Evolutionary conservation across 1,284 basidiomycete species (phyloP).

Genomic region (Austroboletus olivaceoglutinosus): DNA sequence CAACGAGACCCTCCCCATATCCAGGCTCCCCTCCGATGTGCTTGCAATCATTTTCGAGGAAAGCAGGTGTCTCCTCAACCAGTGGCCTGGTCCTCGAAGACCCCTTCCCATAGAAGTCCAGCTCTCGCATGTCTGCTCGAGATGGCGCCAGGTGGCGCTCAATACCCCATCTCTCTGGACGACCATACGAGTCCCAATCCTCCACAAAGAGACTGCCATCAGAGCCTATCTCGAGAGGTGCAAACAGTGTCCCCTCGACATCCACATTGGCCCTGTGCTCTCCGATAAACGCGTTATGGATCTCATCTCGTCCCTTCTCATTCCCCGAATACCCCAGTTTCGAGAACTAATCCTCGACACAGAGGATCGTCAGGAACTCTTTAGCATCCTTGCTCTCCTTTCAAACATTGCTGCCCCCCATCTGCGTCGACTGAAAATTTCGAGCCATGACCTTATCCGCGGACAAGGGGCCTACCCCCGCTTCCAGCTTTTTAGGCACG

Average conservation of each 20-base stretch:
- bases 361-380: slow-evolving; percentile 32
- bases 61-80: slow-evolving; percentile 27
- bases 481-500: slow-evolving; percentile 28
- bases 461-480: slow-evolving; percentile 30
- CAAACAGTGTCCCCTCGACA: slow-evolving; percentile 31
- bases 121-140: slow-evolving; percentile 32
- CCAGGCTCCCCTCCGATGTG: slow-evolving; percentile 31
- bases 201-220: slow-evolving; percentile 31
- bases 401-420: slow-evolving; percentile 23
- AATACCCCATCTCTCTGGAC: slow-evolving; percentile 33
- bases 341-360: slow-evolving; percentile 33
- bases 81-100: slow-evolving; percentile 29
- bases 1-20: slow-evolving; percentile 31
- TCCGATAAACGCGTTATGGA: slow-evolving; percentile 27
- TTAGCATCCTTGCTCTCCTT: slow-evolving; percentile 23
- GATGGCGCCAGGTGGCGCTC: slow-evolving; percentile 34
- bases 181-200: slow-evolving; percentile 32
- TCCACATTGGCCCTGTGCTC: slow-evolving; percentile 30
- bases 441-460: slow-evolving; percentile 23
- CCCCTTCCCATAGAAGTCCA: slow-evolving; percentile 34
- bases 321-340: slow-evolving; percentile 32
- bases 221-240: slow-evolving; percentile 28
- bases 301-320: slow-evolving; percentile 25
- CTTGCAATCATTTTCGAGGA: slow-evolving; percentile 36
- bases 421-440: slow-evolving; percentile 31